phyloP scores from a whole-genome alignment of 441 rosid species.

The Corymbia calophylla region DNA sequence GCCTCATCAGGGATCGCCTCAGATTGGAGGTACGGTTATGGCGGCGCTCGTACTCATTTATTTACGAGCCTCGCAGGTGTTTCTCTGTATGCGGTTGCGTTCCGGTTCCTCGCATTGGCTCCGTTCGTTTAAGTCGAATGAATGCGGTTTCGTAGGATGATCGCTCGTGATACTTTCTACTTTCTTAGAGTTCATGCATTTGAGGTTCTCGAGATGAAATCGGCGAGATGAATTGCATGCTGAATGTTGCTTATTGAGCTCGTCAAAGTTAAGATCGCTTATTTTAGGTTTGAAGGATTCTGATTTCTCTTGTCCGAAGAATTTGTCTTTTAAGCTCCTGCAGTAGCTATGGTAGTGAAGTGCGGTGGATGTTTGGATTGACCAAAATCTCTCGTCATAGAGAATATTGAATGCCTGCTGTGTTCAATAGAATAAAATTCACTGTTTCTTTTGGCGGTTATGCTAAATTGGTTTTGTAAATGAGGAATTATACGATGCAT shows the following conservation, averaged over 20 bases:
- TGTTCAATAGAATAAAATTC: background rate
- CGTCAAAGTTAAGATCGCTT: background rate
- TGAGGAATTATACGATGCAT: background rate
- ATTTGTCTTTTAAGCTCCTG: background rate
- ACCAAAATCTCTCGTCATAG: background rate
- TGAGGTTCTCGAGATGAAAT: background rate
- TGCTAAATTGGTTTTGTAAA: background rate
- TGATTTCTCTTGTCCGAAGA: background rate
- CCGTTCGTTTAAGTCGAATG: background rate
- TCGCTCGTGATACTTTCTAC: background rate
- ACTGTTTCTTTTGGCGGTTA: background rate
- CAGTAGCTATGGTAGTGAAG: background rate
- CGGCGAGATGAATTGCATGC: background rate
- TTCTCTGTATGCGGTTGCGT: background rate
- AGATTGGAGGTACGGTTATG: constrained; percentile 49
- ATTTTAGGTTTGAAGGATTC: background rate
- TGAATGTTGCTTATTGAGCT: background rate
- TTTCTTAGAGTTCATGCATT: background rate
- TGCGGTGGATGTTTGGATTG: background rate
- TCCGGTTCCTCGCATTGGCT: background rate
- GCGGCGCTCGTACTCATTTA: background rate
- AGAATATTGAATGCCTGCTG: background rate
- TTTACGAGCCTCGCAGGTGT: background rate
- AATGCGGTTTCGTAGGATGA: background rate
- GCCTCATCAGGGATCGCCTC: constrained; percentile 40